Evolutionary conservation across 2,329 filamentous ascomycete species (phyloP).

Genomic region (Pseudogymnoascus sp.): DNA sequence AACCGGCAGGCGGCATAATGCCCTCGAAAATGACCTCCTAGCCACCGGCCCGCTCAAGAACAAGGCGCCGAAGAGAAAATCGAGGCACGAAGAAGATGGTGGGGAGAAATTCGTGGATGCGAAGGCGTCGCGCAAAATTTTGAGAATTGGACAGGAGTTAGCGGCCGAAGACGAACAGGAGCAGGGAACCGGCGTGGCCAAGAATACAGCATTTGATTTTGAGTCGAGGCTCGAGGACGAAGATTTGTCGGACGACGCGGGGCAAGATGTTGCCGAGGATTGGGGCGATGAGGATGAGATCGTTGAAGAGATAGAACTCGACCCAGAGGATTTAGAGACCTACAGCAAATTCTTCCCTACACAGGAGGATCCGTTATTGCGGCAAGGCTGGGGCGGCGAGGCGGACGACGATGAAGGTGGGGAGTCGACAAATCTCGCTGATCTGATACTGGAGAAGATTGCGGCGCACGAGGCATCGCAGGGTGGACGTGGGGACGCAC

Average conservation of each 20-base stretch:
- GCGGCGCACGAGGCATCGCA: slow-evolving; percentile 76
- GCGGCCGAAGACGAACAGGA: slow-evolving; percentile 69
- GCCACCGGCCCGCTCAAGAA: slow-evolving; percentile 65
- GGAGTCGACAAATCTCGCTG: slow-evolving; percentile 73
- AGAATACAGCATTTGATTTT: slow-evolving; percentile 68
- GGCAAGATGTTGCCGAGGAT: slow-evolving; percentile 48
- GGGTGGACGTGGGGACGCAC: slow-evolving; percentile 28
- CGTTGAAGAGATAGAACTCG: slow-evolving; percentile 69
- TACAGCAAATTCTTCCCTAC: slow-evolving; percentile 85
- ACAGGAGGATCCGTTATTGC: slow-evolving; percentile 44
- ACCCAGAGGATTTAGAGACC: slow-evolving; percentile 79
- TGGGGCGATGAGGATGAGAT: slow-evolving; percentile 76
- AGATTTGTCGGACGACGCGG: slow-evolving; percentile 37
- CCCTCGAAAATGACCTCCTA: slow-evolving; percentile 80
- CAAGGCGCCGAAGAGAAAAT: slow-evolving; percentile 65
- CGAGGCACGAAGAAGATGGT: slow-evolving; percentile 51
- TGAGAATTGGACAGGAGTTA: slow-evolving; percentile 83
- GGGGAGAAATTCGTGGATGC: slow-evolving; percentile 75
- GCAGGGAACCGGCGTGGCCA: not conserved
- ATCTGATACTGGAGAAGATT: slow-evolving; percentile 91
- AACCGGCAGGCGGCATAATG: slow-evolving; percentile 64
- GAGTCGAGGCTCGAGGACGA: slow-evolving; percentile 64
- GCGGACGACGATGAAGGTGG: slow-evolving; percentile 41
- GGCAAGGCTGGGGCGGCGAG: slow-evolving; percentile 32
- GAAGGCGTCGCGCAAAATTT: slow-evolving; percentile 79